phyloP scores from a whole-genome alignment of 768 basidiomycete genomes.

The Xerocomus brunneocitrinus region DNA sequence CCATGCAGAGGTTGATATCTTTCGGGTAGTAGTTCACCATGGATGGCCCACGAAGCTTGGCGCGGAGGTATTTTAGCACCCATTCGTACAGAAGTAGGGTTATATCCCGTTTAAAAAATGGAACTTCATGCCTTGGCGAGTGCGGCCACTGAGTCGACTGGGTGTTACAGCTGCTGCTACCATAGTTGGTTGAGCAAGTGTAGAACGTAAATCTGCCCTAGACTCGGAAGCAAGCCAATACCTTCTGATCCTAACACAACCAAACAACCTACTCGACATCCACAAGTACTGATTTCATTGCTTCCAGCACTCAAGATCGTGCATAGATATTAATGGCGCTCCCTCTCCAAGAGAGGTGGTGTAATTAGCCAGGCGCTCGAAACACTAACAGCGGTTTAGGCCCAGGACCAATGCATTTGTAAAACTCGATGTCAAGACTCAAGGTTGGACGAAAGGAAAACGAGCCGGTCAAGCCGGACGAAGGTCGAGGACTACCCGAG shows the following conservation, averaged over 20 bases:
- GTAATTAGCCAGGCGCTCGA: too few relatives aligned
- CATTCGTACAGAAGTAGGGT: slow-evolving; percentile 74
- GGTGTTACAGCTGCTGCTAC: background rate
- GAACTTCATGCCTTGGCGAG: slow-evolving; percentile 60
- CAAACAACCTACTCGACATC: background rate
- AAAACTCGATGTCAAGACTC: too few relatives aligned
- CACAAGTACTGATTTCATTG: too few relatives aligned
- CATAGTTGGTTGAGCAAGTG: background rate
- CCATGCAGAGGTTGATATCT: slow-evolving; percentile 51
- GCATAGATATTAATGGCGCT: too few relatives aligned
- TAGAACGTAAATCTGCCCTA: too few relatives aligned
- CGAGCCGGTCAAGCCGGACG: too few relatives aligned
- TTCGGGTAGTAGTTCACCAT: slow-evolving; percentile 82
- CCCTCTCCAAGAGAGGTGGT: too few relatives aligned
- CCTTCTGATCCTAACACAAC: background rate
- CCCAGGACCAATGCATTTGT: too few relatives aligned
- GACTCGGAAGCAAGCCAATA: background rate
- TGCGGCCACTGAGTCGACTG: slow-evolving; percentile 36
- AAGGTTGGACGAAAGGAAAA: too few relatives aligned
- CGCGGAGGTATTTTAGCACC: slow-evolving; percentile 88
- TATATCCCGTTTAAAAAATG: slow-evolving; percentile 84
- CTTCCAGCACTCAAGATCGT: too few relatives aligned
- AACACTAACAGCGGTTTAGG: too few relatives aligned
- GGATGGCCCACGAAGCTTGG: slow-evolving; percentile 79
- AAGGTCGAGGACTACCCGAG: too few relatives aligned